These are phyloP conservation scores for Boletellus deceptivus DNA, from an alignment of 1,284 basidiomycete species.

Conservation along the genomic window DNA sequence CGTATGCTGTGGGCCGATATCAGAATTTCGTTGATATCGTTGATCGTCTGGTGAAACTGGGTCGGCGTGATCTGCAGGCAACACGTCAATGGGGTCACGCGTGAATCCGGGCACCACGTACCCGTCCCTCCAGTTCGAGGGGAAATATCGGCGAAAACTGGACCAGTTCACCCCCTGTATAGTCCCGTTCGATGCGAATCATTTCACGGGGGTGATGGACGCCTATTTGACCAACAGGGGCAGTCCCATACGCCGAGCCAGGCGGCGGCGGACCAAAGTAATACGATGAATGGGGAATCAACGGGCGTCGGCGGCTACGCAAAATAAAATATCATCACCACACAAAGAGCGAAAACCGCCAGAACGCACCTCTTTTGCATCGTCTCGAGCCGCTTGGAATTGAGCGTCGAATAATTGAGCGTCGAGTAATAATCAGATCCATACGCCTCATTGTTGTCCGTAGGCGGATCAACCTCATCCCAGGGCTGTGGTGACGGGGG, in stretches of 20 bases:
- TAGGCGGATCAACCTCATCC: slow-evolving; percentile 54
- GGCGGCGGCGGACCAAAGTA: slow-evolving; percentile 77
- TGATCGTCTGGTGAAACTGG: slow-evolving; percentile 82
- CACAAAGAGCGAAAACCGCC: not conserved
- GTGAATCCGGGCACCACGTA: slow-evolving; percentile 38
- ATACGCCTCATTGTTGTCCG: slow-evolving; percentile 35
- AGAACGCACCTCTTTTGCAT: slow-evolving; percentile 30
- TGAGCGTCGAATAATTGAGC: slow-evolving; percentile 30
- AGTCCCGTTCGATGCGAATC: slow-evolving; percentile 80
- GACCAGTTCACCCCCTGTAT: slow-evolving; percentile 73
- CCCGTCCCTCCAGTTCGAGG: slow-evolving; percentile 79
- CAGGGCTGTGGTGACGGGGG: slow-evolving; percentile 55
- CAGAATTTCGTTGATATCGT: slow-evolving; percentile 76
- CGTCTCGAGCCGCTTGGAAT: slow-evolving; percentile 27
- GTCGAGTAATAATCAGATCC: slow-evolving; percentile 34
- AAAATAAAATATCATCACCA: not conserved
- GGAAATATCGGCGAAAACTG: slow-evolving; percentile 82
- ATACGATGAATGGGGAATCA: slow-evolving; percentile 75
- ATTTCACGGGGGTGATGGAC: slow-evolving; percentile 84
- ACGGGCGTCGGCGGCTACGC: slow-evolving; percentile 42
- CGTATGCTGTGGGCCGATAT: slow-evolving; percentile 74
- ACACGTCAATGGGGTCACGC: not conserved
- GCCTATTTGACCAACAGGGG: slow-evolving; percentile 76
- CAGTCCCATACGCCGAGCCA: slow-evolving; percentile 71
- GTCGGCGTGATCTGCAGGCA: slow-evolving; percentile 69